Base-by-base conservation (phyloP, 306 rosid species). In the Acacia confusa region DNA sequence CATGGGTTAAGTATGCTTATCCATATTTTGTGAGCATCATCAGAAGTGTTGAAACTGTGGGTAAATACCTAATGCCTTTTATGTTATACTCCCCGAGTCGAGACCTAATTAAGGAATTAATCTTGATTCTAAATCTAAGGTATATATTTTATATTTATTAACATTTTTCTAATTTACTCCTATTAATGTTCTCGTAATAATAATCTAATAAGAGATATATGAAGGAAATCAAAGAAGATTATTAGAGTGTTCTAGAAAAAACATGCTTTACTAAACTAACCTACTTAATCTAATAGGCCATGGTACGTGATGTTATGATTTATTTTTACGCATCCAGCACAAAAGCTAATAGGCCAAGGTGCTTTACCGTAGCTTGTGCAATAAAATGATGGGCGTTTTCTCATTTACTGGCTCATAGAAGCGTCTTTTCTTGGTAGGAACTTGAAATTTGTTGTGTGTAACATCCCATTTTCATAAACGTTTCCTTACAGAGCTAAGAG, bases 31-130 rank as follows among this genome's bases (percentile, higher is more conserved):
- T 50, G 90, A 95, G 96, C 98, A 86, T 89, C 97, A 92, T 85
- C 90, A 92, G 84, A 93, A 95, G 88, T 95, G 99, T 84, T 93
- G 97, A 70, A 95, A 97, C 72, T 95, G 98, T 77, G 97, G 96
- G 99, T 95, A 85, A 90, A 97, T 83, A 72, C 78, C 84, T 79
- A 30, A 70, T 79, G 32, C 57, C 22, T 52, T 25, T 17, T 28
- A 64, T 40, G 43, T 64, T 20, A 74, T 32, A 32, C 34, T 32
- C 34, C 34, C 3, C 34, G 4, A 0, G 5, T 32, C 34, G 5
- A 0, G 34, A 30, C 34, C 4, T 32, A 32, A 32, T 32, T 32
- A 0, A 4, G 34, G 34, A 3, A 3, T 32, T 32, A 4, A 32
- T 32, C 0, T 32, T 32, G 34, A 4, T 32, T 0, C 34, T 32